Evolutionary conservation across 768 basidiomycete species (phyloP), one percentile per base, ranked within the genome.

Genomic region (Arthromyces matolae): DNA sequence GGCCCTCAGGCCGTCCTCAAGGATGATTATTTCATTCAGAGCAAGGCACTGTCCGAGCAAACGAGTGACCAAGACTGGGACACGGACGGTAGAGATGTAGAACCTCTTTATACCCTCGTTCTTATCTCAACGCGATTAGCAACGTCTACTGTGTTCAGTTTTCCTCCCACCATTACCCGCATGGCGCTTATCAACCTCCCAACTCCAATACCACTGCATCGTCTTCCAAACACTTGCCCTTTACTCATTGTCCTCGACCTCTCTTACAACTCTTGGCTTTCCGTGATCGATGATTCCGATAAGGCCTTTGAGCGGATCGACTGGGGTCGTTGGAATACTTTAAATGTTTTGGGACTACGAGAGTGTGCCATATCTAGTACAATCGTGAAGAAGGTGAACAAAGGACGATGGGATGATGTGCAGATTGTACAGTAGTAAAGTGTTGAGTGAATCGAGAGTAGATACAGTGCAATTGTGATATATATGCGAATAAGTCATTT

Each of bases 391-490:
- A 72, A 66, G 45, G 58, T 89, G 32, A 86, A 87, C 55, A 65
- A 70, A 56, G 76, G 78, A 0, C 75, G 83, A 51, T 86, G 85
- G 84, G 77, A 78, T 49, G 84, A 84, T 57, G 69, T 89, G 27
- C 64, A 62, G 34, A 59, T 84, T 52, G 56, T 84, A 50, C 67
- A 62, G 47, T 77, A 64, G 51, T 33, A 22, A 38, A 22, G n/a
- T n/a, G n/a, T n/a, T n/a, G n/a, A n/a, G n/a, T n/a, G n/a, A n/a
- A n/a, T n/a, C n/a, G n/a, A n/a, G n/a, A n/a, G n/a, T n/a, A n/a
- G n/a, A n/a, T n/a, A n/a, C n/a, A n/a, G n/a, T n/a, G n/a, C n/a
- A n/a, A n/a, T n/a, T n/a, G n/a, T n/a, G n/a, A 50, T 39, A 33
- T 24, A 42, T 44, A 47, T 32, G 38, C 19, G 14, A 42, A 42